A percentile compares a stretch with the other conserved stretches of the same genome.
These are phyloP conservation scores for Triticum urartu DNA, from an alignment of 176 grass and related monocot species.

Conservation along the genomic window DNA sequence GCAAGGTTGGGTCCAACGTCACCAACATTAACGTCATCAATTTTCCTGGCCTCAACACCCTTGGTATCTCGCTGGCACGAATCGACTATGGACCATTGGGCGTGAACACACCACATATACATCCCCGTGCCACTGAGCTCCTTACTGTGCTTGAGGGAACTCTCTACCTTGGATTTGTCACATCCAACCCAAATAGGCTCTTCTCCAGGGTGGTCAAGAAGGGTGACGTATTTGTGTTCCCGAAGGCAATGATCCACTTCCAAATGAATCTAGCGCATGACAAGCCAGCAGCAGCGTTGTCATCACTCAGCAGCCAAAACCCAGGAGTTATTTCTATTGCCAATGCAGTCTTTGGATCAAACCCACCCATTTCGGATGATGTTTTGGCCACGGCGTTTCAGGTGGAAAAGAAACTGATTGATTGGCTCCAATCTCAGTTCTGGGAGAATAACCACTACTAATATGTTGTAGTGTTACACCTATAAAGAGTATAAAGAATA, in stretches of 20 bases:
- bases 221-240: background rate
- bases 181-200: background rate
- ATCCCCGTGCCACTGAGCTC: background rate
- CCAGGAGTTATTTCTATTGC: background rate
- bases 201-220: slow-evolving; percentile 3
- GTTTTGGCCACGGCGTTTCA: slow-evolving; percentile 6
- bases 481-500: background rate
- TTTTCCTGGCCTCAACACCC: background rate
- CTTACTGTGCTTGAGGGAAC: background rate
- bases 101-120: background rate
- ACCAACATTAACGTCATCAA: background rate
- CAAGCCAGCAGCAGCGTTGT: background rate
- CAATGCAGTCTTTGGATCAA: slow-evolving; percentile 6
- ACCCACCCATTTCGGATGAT: background rate
- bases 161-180: background rate
- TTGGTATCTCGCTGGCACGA: background rate
- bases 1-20: background rate
- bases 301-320: slow-evolving; percentile 11
- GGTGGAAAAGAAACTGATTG: background rate
- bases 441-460: background rate
- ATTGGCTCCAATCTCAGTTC: slow-evolving; percentile 11
- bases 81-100: background rate
- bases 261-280: slow-evolving; percentile 5
- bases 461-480: background rate
- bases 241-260: slow-evolving; percentile 8